A percentile compares a stretch with the other conserved stretches of the same genome.
phyloP scores from a whole-genome alignment of 179 eudicot genomes.

The Heliamphora pulchella region DNA sequence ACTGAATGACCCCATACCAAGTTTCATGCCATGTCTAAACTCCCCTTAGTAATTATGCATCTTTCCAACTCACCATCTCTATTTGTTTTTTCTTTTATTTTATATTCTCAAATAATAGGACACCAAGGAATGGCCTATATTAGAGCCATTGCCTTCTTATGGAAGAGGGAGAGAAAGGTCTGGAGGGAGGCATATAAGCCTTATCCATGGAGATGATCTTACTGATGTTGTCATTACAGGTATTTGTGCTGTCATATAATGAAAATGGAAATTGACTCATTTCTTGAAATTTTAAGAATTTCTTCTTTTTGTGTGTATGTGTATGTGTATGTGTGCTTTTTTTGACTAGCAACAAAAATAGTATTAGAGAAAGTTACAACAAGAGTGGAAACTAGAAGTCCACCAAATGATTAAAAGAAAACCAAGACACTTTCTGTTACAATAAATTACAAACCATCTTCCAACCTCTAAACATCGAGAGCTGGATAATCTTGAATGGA shows the following conservation, averaged over 20 bases:
- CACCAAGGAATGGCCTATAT: conserved; percentile 88
- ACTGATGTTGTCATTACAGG: conserved; percentile 86
- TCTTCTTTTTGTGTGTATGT: background rate
- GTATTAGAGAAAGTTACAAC: background rate
- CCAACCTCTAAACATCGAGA: too few relatives aligned
- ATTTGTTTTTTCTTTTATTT: conserved; percentile 16
- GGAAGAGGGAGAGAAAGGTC: conserved; percentile 94
- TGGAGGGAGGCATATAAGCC: conserved; percentile 95
- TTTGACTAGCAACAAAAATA: background rate
- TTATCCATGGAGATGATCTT: conserved; percentile 78
- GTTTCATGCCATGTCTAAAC: too few relatives aligned
- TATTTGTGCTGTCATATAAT: conserved; percentile 21
- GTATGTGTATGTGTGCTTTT: background rate
- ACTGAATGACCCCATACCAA: background rate
- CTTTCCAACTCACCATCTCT: background rate
- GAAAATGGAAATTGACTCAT: background rate
- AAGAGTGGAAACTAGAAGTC: too few relatives aligned
- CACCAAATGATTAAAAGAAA: too few relatives aligned
- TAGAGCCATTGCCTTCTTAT: conserved; percentile 89
- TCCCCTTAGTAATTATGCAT: background rate
- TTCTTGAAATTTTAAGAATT: background rate
- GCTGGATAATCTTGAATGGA: too few relatives aligned
- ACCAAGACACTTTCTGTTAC: too few relatives aligned
- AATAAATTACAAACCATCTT: too few relatives aligned
- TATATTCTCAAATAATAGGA: conserved; percentile 50